Percentiles rank a stretch among this genome's conserved stretches.
Evolutionary conservation across 441 rosid genomes (phyloP).

Genomic region (Pelargonium myrrhifolium): DNA sequence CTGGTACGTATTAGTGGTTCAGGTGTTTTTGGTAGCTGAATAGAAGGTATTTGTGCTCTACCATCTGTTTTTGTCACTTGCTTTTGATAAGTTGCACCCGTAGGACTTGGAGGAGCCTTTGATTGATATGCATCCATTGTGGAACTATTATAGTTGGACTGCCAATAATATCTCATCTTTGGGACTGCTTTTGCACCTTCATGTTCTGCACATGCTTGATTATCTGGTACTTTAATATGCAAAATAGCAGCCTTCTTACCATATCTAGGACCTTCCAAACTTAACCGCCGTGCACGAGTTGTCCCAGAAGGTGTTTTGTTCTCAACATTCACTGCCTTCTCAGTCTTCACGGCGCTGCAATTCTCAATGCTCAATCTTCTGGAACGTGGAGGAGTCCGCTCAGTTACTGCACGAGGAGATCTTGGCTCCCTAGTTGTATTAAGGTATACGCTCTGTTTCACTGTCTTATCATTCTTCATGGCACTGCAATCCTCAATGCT

Average conservation of each 20-base stretch:
- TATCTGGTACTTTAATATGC: slow-evolving; percentile 22
- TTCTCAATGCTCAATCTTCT: slow-evolving; percentile 59
- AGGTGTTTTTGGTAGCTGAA: slow-evolving; percentile 51
- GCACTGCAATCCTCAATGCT: slow-evolving; percentile 56
- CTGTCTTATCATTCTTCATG: slow-evolving; percentile 22
- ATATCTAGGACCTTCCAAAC: slow-evolving; percentile 55
- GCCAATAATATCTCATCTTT: slow-evolving; percentile 18
- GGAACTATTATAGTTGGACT: slow-evolving; percentile 26
- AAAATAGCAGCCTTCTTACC: slow-evolving; percentile 29
- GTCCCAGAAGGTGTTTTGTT: slow-evolving; percentile 41
- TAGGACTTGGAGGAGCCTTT: slow-evolving; percentile 50
- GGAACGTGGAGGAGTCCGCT: slow-evolving; percentile 36
- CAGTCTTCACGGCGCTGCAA: slow-evolving; percentile 41
- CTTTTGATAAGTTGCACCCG: slow-evolving; percentile 34
- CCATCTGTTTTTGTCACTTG: slow-evolving; percentile 30
- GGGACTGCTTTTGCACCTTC: slow-evolving; percentile 31
- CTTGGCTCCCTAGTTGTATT: slow-evolving; percentile 12
- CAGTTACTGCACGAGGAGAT: slow-evolving; percentile 15
- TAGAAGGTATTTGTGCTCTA: slow-evolving; percentile 38
- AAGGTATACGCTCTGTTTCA: neutral
- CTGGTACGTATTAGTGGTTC: slow-evolving; percentile 33
- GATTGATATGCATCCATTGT: slow-evolving; percentile 26
- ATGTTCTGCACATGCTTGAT: slow-evolving; percentile 22
- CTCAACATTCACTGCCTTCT: slow-evolving; percentile 27
- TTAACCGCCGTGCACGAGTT: slow-evolving; percentile 44